Evolutionary conservation across 1,284 basidiomycete genomes (phyloP).

Genomic region (Malassezia equina): DNA sequence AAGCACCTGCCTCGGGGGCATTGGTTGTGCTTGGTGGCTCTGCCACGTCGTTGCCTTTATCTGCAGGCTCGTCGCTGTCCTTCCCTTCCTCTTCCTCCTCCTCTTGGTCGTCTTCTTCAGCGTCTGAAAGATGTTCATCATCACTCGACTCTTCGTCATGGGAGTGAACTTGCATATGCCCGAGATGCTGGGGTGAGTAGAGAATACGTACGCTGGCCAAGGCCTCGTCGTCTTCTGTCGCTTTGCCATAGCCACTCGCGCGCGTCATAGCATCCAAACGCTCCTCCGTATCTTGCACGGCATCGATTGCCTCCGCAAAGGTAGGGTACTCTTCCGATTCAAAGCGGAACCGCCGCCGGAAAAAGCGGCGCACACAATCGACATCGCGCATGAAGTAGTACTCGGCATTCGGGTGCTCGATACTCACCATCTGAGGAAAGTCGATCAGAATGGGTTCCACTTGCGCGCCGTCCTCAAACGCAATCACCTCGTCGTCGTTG

Average conservation of each 20-base stretch:
- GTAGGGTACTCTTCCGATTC: conserved; percentile 74
- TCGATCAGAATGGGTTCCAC: conserved; percentile 86
- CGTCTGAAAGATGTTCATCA: too few relatives aligned
- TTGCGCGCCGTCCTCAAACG: conserved; percentile 63
- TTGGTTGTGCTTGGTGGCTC: background rate
- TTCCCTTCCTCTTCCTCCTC: conserved; percentile 62
- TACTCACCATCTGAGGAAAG: conserved; percentile 99
- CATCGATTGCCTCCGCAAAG: conserved; percentile 29
- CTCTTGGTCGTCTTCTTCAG: conserved; percentile 10
- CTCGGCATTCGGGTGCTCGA: conserved; percentile 90
- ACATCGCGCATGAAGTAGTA: conserved; percentile 99
- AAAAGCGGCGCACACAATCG: conserved; percentile 87
- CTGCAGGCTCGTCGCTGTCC: conserved; percentile 60
- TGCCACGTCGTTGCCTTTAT: conserved; percentile 58
- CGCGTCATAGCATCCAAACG: conserved; percentile 34
- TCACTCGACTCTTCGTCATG: background rate
- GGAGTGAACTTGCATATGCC: background rate
- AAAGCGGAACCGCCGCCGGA: conserved; percentile 80
- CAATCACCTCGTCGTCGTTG: conserved; percentile 47
- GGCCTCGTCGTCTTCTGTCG: conserved; percentile 25
- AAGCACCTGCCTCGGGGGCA: background rate
- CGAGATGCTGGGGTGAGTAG: background rate
- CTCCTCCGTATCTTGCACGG: conserved; percentile 1
- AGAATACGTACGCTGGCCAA: conserved; percentile 25
- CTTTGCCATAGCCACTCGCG: conserved; percentile 35